Evolutionary conservation across 306 rosid species (phyloP).

Genomic region (Vigna reflexopilosa): DNA sequence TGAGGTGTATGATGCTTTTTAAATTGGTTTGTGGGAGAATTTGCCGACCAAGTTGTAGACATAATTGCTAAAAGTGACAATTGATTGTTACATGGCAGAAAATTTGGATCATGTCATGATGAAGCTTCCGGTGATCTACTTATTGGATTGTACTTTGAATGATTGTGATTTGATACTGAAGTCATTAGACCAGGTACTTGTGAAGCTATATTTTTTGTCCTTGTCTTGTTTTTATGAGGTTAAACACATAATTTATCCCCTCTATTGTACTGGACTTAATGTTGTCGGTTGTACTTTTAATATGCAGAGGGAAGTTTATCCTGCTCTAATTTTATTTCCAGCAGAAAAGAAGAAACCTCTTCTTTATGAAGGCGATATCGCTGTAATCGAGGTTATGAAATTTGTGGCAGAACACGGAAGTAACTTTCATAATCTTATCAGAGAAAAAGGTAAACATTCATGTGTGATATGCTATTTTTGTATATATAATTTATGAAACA

Average conservation of each 20-base stretch:
- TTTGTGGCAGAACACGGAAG: conserved; percentile 83
- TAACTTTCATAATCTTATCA: conserved; percentile 61
- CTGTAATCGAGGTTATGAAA: conserved; percentile 72
- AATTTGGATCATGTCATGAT: conserved; percentile 44
- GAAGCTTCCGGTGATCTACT: conserved; percentile 79
- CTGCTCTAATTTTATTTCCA: conserved; percentile 83
- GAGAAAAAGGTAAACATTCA: conserved; percentile 65
- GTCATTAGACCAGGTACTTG: conserved; percentile 75
- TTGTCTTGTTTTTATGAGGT: conserved; percentile 9
- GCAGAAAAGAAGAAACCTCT: conserved; percentile 72
- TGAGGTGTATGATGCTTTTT: conserved; percentile 37
- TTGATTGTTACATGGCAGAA: conserved; percentile 60
- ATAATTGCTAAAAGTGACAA: conserved; percentile 33
- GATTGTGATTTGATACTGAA: conserved; percentile 77
- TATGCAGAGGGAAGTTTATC: conserved; percentile 88
- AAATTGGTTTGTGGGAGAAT: conserved; percentile 25
- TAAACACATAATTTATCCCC: too few relatives aligned
- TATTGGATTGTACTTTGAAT: conserved; percentile 87
- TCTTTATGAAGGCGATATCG: conserved; percentile 75
- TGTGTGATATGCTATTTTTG: not conserved
- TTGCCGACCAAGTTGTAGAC: conserved; percentile 40
- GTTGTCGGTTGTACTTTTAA: conserved; percentile 41
- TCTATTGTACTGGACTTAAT: conserved; percentile 15
- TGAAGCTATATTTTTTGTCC: conserved; percentile 32
- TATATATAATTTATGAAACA: conserved; percentile 19